These are phyloP conservation scores for Hypoxylon rickii DNA, from an alignment of 495 filamentous ascomycete genomes.

Conservation along the genomic window DNA sequence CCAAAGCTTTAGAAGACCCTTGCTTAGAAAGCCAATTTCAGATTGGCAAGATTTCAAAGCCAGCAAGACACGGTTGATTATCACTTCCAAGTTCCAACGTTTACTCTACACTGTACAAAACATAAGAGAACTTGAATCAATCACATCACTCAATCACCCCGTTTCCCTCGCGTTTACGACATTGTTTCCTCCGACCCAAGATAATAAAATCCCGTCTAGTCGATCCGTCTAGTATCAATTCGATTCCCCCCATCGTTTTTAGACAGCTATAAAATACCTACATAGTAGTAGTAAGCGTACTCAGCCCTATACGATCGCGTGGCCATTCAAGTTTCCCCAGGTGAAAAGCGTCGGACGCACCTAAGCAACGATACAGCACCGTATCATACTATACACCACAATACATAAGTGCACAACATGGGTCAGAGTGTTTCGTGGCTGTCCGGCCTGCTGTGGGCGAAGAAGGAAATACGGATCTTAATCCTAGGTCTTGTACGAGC, in stretches of 20 bases:
- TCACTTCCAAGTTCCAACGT: too few relatives aligned
- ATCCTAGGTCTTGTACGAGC: constrained; percentile 84
- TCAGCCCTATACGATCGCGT: constrained; percentile 22
- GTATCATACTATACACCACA: too few relatives aligned
- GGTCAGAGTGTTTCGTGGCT: constrained; percentile 80
- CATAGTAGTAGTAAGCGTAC: constrained; percentile 11
- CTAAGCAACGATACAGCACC: too few relatives aligned
- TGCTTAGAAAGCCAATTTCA: constrained; percentile 30
- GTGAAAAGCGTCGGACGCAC: constrained; percentile 1
- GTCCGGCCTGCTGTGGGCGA: constrained; percentile 75
- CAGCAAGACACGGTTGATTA: background rate
- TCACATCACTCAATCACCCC: background rate
- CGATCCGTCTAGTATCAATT: background rate
- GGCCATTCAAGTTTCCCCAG: constrained; percentile 4
- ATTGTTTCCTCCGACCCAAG: constrained; percentile 9
- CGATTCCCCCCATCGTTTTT: background rate
- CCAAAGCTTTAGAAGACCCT: constrained; percentile 26
- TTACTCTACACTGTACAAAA: constrained; percentile 7
- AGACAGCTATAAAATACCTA: constrained; percentile 2
- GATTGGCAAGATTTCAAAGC: constrained; percentile 25
- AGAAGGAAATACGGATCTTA: constrained; percentile 97
- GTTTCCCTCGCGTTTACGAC: constrained; percentile 22
- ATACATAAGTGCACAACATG: constrained; percentile 59
- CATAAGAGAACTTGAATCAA: constrained; percentile 4
- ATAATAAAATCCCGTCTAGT: background rate